A percentile compares a stretch with the other conserved stretches of the same genome.
These are phyloP conservation scores for Geosiphon pyriformis DNA, from an alignment of 192 early-diverging fungal genomes.

Conservation along the genomic window DNA sequence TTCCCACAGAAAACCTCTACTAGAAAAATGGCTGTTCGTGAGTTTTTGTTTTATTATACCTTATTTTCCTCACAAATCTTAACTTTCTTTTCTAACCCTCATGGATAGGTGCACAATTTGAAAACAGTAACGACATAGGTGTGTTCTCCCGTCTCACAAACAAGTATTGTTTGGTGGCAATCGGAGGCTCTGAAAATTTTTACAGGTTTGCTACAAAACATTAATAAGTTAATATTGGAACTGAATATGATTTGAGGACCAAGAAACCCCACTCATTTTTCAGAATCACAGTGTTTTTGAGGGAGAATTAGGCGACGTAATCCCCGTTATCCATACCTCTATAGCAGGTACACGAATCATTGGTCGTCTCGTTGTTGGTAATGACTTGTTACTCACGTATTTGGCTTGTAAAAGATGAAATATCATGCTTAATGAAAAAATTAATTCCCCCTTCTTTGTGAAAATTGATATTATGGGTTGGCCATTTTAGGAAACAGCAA, in stretches of 20 bases:
- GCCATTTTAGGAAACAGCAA: conserved; percentile 81
- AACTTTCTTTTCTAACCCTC: neutral
- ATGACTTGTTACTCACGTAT: too few relatives aligned
- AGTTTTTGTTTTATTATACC: neutral
- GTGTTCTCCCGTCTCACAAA: conserved; percentile 98
- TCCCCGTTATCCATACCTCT: conserved; percentile 94
- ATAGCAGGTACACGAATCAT: conserved; percentile 97
- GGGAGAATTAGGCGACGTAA: conserved; percentile 87
- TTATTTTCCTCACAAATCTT: neutral
- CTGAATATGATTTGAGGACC: too few relatives aligned
- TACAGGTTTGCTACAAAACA: conserved; percentile 75
- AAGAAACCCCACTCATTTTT: too few relatives aligned
- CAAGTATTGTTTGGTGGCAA: conserved; percentile 93
- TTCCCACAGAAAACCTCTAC: too few relatives aligned
- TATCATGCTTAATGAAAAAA: too few relatives aligned
- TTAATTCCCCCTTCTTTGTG: too few relatives aligned
- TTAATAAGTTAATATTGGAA: neutral
- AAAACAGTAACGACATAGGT: conserved; percentile 99
- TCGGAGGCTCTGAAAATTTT: conserved; percentile 99
- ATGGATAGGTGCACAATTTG: conserved; percentile 82
- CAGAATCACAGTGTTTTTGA: conserved; percentile 87
- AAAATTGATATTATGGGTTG: too few relatives aligned
- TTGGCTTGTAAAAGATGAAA: too few relatives aligned
- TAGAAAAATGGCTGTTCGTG: conserved; percentile 19
- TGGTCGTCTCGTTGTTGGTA: conserved; percentile 77